Evolutionary conservation across 371 early-diverging fungal species (phyloP), one percentile per base, ranked within the genome.

Genomic region (Coemansia sp.): DNA sequence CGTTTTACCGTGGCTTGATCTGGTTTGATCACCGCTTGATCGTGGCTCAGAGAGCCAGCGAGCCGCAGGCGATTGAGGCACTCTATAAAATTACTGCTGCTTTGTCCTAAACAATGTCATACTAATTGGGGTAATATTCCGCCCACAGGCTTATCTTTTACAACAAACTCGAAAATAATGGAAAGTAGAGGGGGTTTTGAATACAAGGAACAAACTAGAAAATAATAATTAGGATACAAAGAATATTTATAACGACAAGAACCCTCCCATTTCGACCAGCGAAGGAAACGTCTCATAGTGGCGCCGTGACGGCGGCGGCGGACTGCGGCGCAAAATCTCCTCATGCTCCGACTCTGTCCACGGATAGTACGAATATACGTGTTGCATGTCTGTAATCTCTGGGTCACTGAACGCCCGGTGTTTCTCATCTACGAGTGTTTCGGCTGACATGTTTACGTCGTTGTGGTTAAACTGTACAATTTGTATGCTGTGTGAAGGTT

Each of bases 181-280:
- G n/a, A 44, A 44, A 44, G 20, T 18, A 7, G 48, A 48, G 5
- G 20, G 47, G 20, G 18, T 18, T 48, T 48, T 48, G 48, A 48
- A 48, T 48, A 48, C 48, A 48, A 48, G 48, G 52, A 33, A 33
- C 33, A 33, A 33, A 9, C 33, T 33, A 33, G 33, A 33, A 33
- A 33, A 33, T 33, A 33, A 33, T 33, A 33, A 33, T 33, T 33
- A 33, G 33, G 33, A 33, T 33, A 33, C 55, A 28, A 20, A 1
- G 26, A 42, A 7, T 40, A 40, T 57, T 66, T 50, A 67, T 40
- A 70, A 40, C 18, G 68, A 47, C 55, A 72, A 20, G 18, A 75
- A 67, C 52, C 75, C 75, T 20, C 75, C 75, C 75, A 75, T 75
- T 54, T 75, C 75, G 18, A 72, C 75, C 61, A 75, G 62, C 54